Evolutionary conservation across 163 green algal species (phyloP).

Genomic region (Scenedesmus sp.): DNA sequence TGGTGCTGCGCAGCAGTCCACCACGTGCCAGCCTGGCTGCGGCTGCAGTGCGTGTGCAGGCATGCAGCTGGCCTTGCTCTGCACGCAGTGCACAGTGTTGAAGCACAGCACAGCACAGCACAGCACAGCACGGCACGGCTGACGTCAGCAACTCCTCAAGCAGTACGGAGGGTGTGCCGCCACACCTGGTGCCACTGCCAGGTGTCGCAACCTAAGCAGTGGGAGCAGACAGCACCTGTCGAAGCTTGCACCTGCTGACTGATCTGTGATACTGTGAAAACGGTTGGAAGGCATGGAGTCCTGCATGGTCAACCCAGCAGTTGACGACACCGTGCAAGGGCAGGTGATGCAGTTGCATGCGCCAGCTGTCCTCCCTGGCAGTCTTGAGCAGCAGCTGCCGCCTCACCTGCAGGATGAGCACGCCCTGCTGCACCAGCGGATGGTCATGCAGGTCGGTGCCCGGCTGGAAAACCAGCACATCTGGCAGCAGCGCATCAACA

Average conservation of each 20-base stretch:
- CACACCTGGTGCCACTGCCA: too few relatives aligned
- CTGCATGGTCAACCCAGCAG: too few relatives aligned
- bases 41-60: slow-evolving; percentile 88
- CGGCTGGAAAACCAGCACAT: slow-evolving; percentile 87
- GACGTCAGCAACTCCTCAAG: too few relatives aligned
- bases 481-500: slow-evolving; percentile 77
- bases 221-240: background rate
- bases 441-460: slow-evolving; percentile 93
- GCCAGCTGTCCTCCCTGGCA: background rate
- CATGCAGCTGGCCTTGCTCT: slow-evolving; percentile 94
- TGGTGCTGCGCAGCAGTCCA: slow-evolving; percentile 96
- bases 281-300: too few relatives aligned
- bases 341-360: background rate
- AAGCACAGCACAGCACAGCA: background rate
- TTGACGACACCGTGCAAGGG: too few relatives aligned
- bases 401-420: slow-evolving; percentile 75
- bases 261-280: too few relatives aligned
- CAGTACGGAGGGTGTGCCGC: too few relatives aligned
- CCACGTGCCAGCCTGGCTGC: slow-evolving; percentile 82
- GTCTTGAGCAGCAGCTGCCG: background rate
- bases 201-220: too few relatives aligned
- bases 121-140: too few relatives aligned
- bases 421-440: slow-evolving; percentile 76
- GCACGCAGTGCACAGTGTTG: slow-evolving; percentile 45
- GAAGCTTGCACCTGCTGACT: too few relatives aligned